phyloP scores from a whole-genome alignment of 2,329 filamentous ascomycete species.

The Ophioceras dolichostomum region DNA sequence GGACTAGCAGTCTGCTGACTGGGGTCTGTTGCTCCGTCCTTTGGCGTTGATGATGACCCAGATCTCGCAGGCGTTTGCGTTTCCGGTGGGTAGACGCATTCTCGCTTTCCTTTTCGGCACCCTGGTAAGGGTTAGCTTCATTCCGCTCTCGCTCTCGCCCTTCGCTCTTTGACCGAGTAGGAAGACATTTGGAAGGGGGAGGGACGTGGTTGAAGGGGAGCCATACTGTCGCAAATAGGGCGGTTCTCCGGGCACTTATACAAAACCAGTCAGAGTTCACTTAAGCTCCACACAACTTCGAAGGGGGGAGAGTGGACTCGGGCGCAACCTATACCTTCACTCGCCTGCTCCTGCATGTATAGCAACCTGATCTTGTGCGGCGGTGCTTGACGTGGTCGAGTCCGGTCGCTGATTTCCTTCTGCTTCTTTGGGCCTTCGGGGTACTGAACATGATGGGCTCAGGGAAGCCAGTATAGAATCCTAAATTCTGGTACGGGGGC shows the following conservation, averaged over 20 bases:
- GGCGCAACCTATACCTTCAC: slow-evolving; percentile 61
- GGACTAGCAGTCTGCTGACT: slow-evolving; percentile 32
- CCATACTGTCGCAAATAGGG: slow-evolving; percentile 70
- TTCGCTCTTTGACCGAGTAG: no score
- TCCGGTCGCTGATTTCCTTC: slow-evolving; percentile 37
- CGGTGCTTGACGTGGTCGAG: slow-evolving; percentile 79
- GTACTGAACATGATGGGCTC: slow-evolving; percentile 35
- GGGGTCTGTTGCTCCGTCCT: slow-evolving; percentile 19
- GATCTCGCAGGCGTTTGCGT: slow-evolving; percentile 33
- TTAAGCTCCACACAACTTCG: no score
- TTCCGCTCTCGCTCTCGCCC: no score
- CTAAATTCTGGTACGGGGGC: slow-evolving; percentile 31
- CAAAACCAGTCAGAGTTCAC: no score
- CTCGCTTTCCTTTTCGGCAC: slow-evolving; percentile 82
- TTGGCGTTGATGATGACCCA: slow-evolving; percentile 18
- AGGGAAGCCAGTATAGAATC: slow-evolving; percentile 36
- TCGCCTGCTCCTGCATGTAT: slow-evolving; percentile 74
- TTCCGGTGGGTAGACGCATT: slow-evolving; percentile 75
- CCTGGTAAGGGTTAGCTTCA: slow-evolving; percentile 33
- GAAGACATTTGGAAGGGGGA: no score
- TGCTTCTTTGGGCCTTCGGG: slow-evolving; percentile 33
- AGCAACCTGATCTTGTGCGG: slow-evolving; percentile 87
- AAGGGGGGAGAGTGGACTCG: no score
- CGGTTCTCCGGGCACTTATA: slow-evolving; percentile 80
- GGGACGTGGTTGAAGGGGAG: slow-evolving; percentile 4